Percentiles rank a stretch among this genome's conserved stretches.
Conservation (phyloP, 352 stramenopile species). For the Globisporangium paroecandrum region DNA sequence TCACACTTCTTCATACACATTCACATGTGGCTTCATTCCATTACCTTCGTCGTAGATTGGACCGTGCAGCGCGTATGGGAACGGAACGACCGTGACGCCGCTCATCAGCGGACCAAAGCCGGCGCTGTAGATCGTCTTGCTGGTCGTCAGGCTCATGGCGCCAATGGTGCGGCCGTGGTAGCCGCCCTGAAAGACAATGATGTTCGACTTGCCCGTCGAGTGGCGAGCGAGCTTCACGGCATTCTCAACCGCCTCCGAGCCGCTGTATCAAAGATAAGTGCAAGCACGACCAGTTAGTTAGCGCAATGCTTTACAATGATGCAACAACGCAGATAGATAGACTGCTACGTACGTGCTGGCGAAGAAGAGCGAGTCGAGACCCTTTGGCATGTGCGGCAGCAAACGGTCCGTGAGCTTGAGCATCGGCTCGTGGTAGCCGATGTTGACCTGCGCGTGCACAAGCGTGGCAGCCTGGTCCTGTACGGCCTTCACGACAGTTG, state of each 20-base stretch:
- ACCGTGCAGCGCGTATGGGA: constrained; percentile 85
- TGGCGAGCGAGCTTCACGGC: constrained; percentile 91
- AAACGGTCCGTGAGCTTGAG: constrained; percentile 87
- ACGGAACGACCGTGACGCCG: constrained; percentile 82
- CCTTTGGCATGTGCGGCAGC: constrained; percentile 70
- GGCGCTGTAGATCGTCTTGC: constrained; percentile 88
- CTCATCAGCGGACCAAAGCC: constrained; percentile 79
- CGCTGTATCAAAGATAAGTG: constrained; percentile 30
- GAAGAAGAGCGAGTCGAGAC: constrained; percentile 89
- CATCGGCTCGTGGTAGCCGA: constrained; percentile 91
- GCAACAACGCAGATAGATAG: not conserved
- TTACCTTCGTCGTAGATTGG: constrained; percentile 69
- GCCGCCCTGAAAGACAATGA: constrained; percentile 89
- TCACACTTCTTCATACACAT: not conserved
- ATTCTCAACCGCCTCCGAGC: constrained; percentile 92
- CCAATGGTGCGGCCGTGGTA: constrained; percentile 92
- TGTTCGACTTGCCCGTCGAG: constrained; percentile 83
- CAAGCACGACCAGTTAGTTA: not conserved
- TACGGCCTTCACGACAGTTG: constrained; percentile 85
- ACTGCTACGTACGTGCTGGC: constrained; percentile 48
- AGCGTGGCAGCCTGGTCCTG: constrained; percentile 88
- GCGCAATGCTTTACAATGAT: not conserved
- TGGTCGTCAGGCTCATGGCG: constrained; percentile 91
- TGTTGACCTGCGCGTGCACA: constrained; percentile 91
- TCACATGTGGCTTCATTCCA: not conserved